phyloP scores from a whole-genome alignment of 169 alveolate genomes.

The Plasmodium fragile region DNA sequence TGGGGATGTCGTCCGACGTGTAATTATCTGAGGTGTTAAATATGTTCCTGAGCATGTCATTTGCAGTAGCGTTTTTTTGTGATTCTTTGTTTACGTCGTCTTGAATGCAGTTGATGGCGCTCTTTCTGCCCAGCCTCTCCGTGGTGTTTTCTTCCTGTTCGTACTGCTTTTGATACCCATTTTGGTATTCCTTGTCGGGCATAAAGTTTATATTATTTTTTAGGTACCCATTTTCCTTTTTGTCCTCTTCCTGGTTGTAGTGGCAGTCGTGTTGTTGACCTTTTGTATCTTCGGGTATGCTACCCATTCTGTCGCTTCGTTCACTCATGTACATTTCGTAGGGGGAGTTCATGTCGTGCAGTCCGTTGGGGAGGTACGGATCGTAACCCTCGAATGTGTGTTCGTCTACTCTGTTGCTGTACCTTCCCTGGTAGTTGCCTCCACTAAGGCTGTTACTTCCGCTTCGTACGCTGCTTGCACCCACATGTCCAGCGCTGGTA shows the following conservation, averaged over 20 bases:
- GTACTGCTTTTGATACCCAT: background rate
- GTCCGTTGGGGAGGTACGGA: background rate
- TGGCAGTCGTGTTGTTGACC: background rate
- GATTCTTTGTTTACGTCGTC: background rate
- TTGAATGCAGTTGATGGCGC: background rate
- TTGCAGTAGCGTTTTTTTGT: background rate
- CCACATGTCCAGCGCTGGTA: background rate
- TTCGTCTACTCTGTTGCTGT: background rate
- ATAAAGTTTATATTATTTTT: background rate
- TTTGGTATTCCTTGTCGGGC: background rate
- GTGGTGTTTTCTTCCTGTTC: background rate
- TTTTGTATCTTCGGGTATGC: background rate
- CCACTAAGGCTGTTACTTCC: background rate
- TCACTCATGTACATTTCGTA: conserved; percentile 16
- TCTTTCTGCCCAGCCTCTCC: background rate
- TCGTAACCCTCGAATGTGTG: background rate
- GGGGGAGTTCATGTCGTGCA: background rate
- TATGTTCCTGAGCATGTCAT: background rate
- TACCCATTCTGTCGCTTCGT: background rate
- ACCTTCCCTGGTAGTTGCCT: background rate
- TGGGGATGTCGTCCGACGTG: background rate
- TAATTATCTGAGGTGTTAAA: background rate
- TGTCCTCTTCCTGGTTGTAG: background rate
- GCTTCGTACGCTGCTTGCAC: background rate
- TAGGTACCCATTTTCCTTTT: background rate